Percentiles rank a stretch among this genome's conserved stretches.
Evolutionary conservation across 1,284 basidiomycete genomes (phyloP).

Genomic region (Ganoderma boninense): DNA sequence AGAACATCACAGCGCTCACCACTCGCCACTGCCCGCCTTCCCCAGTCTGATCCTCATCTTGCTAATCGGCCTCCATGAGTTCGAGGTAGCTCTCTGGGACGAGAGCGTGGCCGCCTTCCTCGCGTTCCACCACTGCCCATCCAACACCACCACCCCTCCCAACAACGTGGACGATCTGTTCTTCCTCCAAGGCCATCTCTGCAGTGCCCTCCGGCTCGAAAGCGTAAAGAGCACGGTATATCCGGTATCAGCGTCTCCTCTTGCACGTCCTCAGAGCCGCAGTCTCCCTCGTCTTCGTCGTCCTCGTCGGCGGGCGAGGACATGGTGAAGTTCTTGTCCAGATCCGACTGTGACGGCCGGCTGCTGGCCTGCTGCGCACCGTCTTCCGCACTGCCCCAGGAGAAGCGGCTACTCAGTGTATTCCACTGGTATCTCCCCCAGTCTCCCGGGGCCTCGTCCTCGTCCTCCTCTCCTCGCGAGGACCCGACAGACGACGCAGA

Average conservation of each 20-base stretch:
- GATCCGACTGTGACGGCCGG: slow-evolving; percentile 51
- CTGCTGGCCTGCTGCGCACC: slow-evolving; percentile 8
- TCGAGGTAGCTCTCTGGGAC: slow-evolving; percentile 77
- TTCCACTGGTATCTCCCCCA: slow-evolving; percentile 56
- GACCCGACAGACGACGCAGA: slow-evolving; percentile 37
- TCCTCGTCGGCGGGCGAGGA: slow-evolving; percentile 40
- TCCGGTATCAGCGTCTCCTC: slow-evolving; percentile 59
- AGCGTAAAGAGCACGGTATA: slow-evolving; percentile 75
- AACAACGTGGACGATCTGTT: slow-evolving; percentile 71
- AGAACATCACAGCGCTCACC: slow-evolving; percentile 22
- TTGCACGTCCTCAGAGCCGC: slow-evolving; percentile 30
- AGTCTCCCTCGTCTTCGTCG: slow-evolving; percentile 38
- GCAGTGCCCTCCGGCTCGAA: slow-evolving; percentile 79
- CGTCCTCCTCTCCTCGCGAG: slow-evolving; percentile 35
- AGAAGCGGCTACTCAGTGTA: slow-evolving; percentile 46
- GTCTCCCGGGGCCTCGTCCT: slow-evolving; percentile 41
- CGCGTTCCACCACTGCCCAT: slow-evolving; percentile 72
- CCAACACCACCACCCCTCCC: slow-evolving; percentile 78
- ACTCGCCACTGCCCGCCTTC: not conserved
- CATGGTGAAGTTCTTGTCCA: slow-evolving; percentile 57
- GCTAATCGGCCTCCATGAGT: slow-evolving; percentile 45
- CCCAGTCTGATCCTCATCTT: not conserved
- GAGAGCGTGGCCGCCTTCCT: slow-evolving; percentile 58
- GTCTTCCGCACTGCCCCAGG: slow-evolving; percentile 25
- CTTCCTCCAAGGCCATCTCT: slow-evolving; percentile 79